Evolutionary conservation across 1,284 basidiomycete genomes (phyloP).

Genomic region (Malassezia psittaci): DNA sequence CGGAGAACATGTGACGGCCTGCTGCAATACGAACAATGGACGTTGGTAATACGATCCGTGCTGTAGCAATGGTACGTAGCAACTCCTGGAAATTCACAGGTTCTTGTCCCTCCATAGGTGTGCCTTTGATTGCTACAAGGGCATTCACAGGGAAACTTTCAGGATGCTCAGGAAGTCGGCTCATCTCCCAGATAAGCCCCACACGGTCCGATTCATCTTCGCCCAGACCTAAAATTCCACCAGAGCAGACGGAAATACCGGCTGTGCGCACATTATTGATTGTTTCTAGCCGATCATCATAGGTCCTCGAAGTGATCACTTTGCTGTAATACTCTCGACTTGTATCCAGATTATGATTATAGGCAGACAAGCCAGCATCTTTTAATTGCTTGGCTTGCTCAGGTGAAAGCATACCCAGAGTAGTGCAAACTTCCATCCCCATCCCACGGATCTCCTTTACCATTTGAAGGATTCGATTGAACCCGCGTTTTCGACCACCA

Average conservation of each 20-base stretch:
- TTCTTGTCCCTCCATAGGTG: slow-evolving; percentile 55
- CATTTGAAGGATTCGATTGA: slow-evolving; percentile 87
- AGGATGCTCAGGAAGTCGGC: slow-evolving; percentile 82
- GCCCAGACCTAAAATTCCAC: slow-evolving; percentile 88
- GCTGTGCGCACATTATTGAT: slow-evolving; percentile 82
- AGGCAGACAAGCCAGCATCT: slow-evolving; percentile 88
- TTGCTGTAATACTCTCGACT: slow-evolving; percentile 92
- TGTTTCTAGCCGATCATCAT: slow-evolving; percentile 83
- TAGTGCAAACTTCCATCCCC: slow-evolving; percentile 73
- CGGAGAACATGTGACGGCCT: slow-evolving; percentile 76
- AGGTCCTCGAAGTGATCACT: slow-evolving; percentile 86
- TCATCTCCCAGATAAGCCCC: slow-evolving; percentile 84
- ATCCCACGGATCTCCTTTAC: slow-evolving; percentile 56
- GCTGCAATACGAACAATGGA: slow-evolving; percentile 94
- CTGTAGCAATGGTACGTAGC: slow-evolving; percentile 86
- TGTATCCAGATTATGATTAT: slow-evolving; percentile 98
- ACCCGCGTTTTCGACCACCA: slow-evolving; percentile 82
- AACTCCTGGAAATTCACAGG: slow-evolving; percentile 62
- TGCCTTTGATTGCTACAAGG: slow-evolving; percentile 59
- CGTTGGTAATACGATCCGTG: slow-evolving; percentile 74
- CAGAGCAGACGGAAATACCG: slow-evolving; percentile 93
- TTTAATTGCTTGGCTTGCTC: slow-evolving; percentile 79
- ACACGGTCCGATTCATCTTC: slow-evolving; percentile 83
- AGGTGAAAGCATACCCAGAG: slow-evolving; percentile 86
- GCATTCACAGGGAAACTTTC: slow-evolving; percentile 99